Evolutionary conservation across 2,329 filamentous ascomycete genomes (phyloP).

Genomic region (Stachybotrys chlorohalonatus): DNA sequence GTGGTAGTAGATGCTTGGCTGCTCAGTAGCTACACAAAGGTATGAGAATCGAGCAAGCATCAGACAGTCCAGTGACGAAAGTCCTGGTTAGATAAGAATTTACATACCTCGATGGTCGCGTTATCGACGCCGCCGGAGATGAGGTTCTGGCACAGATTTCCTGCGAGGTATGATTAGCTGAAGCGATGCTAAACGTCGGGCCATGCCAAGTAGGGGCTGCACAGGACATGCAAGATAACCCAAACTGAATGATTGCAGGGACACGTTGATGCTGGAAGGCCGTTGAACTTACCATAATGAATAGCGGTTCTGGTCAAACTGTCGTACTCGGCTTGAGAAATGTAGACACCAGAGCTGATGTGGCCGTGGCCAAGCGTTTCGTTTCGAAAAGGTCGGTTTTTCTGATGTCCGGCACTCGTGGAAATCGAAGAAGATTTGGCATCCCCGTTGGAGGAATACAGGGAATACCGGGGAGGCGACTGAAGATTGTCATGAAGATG

Average conservation of each 20-base stretch:
- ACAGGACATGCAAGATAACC: too few relatives aligned
- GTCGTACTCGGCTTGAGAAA: conserved; percentile 54
- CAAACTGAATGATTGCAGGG: not conserved
- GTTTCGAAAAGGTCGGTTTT: not conserved
- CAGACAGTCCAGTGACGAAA: not conserved
- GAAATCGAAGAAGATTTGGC: not conserved
- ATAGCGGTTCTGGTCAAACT: conserved; percentile 39
- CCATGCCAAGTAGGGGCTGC: too few relatives aligned
- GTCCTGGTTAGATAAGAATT: not conserved
- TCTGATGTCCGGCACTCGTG: not conserved
- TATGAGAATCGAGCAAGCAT: not conserved
- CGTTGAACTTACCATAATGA: conserved; percentile 42
- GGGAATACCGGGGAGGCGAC: not conserved
- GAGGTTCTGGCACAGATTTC: conserved; percentile 30
- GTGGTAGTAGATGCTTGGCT: not conserved
- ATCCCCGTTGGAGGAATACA: not conserved
- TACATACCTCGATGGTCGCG: conserved; percentile 35
- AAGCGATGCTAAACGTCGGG: too few relatives aligned
- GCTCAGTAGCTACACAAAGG: not conserved
- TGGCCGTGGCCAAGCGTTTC: not conserved
- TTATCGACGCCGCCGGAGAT: conserved; percentile 37
- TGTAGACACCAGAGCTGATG: conserved; percentile 31
- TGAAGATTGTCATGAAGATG: not conserved
- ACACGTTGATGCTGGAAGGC: not conserved
- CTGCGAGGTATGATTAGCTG: conserved; percentile 3